Conservation (phyloP, 2,329 filamentous ascomycete species). For the Colletotrichum sp. region DNA sequence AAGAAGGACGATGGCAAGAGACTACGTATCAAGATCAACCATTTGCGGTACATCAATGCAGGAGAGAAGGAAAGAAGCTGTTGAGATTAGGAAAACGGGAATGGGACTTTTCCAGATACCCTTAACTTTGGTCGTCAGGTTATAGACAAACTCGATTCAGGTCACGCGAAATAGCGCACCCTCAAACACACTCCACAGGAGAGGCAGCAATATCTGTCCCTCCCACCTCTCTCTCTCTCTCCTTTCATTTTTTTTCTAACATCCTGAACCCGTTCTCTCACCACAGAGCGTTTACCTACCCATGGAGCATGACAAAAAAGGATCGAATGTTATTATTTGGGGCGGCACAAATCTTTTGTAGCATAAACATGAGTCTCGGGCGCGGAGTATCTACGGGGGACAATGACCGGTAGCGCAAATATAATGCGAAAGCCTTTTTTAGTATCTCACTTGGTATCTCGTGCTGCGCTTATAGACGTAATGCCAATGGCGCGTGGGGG, state of each 20-base stretch:
- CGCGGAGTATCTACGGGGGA: background rate
- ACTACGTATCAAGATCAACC: background rate
- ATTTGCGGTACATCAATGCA: background rate
- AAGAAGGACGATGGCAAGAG: background rate
- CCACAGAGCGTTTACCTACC: background rate
- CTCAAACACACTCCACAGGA: background rate
- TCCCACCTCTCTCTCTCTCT: background rate
- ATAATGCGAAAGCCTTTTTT: background rate
- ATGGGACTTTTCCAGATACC: slow-evolving; percentile 34
- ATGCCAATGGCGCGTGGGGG: background rate
- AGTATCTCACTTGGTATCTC: background rate
- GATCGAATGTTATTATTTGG: background rate
- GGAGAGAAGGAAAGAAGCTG: slow-evolving; percentile 4
- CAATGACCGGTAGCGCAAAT: background rate
- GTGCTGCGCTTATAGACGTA: background rate
- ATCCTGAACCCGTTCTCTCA: background rate
- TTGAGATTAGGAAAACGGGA: slow-evolving; percentile 18
- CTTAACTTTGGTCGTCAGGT: slow-evolving; percentile 35
- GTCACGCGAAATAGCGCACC: slow-evolving; percentile 22
- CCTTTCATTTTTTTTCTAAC: background rate
- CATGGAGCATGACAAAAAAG: background rate
- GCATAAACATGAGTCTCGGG: background rate
- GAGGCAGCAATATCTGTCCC: background rate
- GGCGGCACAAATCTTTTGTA: background rate
- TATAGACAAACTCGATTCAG: slow-evolving; percentile 38